These are phyloP conservation scores for Sungouiozyma intestinalis DNA, from an alignment of 805 yeast species.

Conservation along the genomic window DNA sequence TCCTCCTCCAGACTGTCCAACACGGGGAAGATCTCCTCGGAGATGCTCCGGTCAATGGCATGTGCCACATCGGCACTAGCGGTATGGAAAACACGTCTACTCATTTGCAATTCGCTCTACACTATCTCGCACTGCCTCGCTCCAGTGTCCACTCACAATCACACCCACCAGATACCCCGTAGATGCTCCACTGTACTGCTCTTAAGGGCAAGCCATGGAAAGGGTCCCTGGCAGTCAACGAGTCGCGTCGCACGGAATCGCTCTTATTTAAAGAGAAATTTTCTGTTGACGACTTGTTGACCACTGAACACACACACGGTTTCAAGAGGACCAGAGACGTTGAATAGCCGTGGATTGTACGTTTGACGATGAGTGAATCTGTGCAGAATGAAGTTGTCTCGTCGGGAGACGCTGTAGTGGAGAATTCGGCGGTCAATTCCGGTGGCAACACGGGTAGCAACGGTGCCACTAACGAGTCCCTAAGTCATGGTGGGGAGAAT, in stretches of 20 bases:
- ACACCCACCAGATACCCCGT: too few species aligned
- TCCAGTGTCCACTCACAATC: too few species aligned
- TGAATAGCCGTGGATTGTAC: too few species aligned
- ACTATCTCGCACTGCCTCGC: too few species aligned
- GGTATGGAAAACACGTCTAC: constrained; percentile 34
- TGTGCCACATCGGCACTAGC: constrained; percentile 55
- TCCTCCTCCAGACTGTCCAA: constrained; percentile 66
- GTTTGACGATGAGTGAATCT: background rate
- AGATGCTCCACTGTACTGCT: too few species aligned
- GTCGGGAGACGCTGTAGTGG: too few species aligned
- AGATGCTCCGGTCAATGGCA: constrained; percentile 72
- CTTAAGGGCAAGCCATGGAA: too few species aligned
- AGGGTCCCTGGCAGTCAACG: background rate
- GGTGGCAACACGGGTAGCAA: constrained; percentile 5
- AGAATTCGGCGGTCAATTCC: constrained; percentile 1
- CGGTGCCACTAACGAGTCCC: constrained; percentile 4
- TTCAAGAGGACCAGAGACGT: too few species aligned
- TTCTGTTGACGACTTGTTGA: too few species aligned
- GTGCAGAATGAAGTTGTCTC: background rate
- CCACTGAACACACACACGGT: too few species aligned
- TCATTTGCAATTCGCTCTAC: background rate
- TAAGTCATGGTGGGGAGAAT: constrained; percentile 4
- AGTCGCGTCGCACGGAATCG: background rate
- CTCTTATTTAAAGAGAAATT: background rate
- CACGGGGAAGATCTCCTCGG: constrained; percentile 53